Conservation (phyloP, 2,329 filamentous ascomycete genomes). For the Phaeosphaeriaceae sp. region DNA sequence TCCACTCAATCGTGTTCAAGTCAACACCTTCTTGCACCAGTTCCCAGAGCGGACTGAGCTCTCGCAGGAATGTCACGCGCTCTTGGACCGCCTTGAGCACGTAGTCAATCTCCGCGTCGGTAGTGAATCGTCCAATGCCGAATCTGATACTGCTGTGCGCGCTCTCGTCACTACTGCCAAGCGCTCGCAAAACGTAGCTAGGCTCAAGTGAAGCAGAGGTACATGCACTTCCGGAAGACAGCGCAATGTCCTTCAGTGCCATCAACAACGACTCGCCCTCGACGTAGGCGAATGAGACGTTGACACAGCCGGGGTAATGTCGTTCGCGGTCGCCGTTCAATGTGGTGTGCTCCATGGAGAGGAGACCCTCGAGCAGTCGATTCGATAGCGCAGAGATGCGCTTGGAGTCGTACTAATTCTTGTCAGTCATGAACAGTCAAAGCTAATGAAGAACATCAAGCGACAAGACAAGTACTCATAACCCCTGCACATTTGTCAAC, state of each 20-base stretch:
- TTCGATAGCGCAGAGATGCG: constrained; percentile 84
- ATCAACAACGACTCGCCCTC: constrained; percentile 98
- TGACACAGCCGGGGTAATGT: constrained; percentile 96
- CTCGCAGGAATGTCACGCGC: constrained; percentile 88
- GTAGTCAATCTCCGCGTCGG: constrained; percentile 94
- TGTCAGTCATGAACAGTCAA: constrained; percentile 18
- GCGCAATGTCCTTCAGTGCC: constrained; percentile 96
- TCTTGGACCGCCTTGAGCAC: constrained; percentile 93
- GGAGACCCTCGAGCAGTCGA: constrained; percentile 79
- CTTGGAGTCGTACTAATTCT: constrained; percentile 82
- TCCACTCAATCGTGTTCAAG: constrained; percentile 97
- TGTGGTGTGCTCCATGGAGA: constrained; percentile 88
- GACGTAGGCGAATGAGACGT: constrained; percentile 97
- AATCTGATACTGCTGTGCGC: constrained; percentile 98
- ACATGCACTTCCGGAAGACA: constrained; percentile 96
- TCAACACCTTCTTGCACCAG: constrained; percentile 96
- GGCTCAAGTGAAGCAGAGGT: constrained; percentile 96
- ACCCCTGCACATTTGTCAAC: constrained; percentile 68
- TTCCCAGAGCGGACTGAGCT: constrained; percentile 96
- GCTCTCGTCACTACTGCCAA: constrained; percentile 96
- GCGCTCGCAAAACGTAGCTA: constrained; percentile 90
- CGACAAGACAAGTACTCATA: constrained; percentile 58
- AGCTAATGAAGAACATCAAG: not conserved
- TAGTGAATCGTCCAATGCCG: constrained; percentile 96
- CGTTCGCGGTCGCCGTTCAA: constrained; percentile 84